A percentile compares a stretch with the other conserved stretches of the same genome.
Conservation (phyloP, 495 filamentous ascomycete genomes). For the Aspergillus kassunensis region DNA sequence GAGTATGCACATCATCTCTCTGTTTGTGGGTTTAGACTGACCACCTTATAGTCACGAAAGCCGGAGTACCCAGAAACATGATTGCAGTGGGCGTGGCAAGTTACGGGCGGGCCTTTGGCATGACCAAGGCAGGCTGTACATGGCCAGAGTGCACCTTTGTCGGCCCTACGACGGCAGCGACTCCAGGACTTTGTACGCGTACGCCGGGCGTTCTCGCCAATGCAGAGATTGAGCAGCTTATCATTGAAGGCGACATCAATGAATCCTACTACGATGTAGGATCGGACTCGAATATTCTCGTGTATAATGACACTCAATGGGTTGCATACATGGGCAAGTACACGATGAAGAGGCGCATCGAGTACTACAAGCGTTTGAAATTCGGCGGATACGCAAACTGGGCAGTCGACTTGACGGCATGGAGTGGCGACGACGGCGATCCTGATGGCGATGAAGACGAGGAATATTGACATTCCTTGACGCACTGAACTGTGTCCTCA, state of each 20-base stretch:
- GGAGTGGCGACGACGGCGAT: slow-evolving; percentile 2
- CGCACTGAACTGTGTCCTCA: too few relatives aligned
- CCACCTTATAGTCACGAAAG: slow-evolving; percentile 37
- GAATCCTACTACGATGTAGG: slow-evolving; percentile 8
- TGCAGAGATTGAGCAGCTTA: slow-evolving; percentile 13
- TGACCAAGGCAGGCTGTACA: slow-evolving; percentile 15
- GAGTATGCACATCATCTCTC: slow-evolving; percentile 4
- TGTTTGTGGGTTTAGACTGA: not conserved
- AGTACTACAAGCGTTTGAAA: slow-evolving; percentile 22
- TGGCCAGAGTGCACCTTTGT: slow-evolving; percentile 5
- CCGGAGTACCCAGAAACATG: slow-evolving; percentile 38
- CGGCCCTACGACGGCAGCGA: slow-evolving; percentile 1
- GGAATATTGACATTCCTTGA: not conserved
- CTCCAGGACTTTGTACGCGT: slow-evolving; percentile 9
- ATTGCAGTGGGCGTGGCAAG: slow-evolving; percentile 35
- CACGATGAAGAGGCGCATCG: slow-evolving; percentile 18
- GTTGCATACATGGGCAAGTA: slow-evolving; percentile 37
- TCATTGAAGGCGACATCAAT: not conserved
- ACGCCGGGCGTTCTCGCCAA: slow-evolving; percentile 25
- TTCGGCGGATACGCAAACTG: slow-evolving; percentile 38
- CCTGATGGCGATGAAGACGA: not conserved
- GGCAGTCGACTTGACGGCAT: slow-evolving; percentile 33
- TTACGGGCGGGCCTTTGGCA: slow-evolving; percentile 23
- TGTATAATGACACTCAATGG: slow-evolving; percentile 42
- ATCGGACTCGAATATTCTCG: slow-evolving; percentile 34